Evolutionary conservation across 495 filamentous ascomycete species (phyloP).

Genomic region (Aspergillus diversus): DNA sequence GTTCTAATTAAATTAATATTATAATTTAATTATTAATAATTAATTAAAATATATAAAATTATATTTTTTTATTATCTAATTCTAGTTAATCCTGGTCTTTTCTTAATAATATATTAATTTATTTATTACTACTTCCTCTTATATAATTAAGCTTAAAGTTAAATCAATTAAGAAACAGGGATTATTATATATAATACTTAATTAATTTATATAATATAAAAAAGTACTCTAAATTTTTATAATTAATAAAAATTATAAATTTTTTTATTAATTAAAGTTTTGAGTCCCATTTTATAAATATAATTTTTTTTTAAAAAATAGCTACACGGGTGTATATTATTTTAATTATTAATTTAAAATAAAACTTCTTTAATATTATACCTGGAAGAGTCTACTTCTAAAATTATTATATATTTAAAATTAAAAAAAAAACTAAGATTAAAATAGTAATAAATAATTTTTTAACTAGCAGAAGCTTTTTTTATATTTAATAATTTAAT

Average conservation of each 20-base stretch:
- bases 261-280: constrained; percentile 6
- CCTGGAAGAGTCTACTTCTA: neutral
- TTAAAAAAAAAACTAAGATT: constrained; percentile 5
- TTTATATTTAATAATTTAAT: neutral
- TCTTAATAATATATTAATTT: neutral
- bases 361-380: constrained; percentile 15
- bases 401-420: constrained; percentile 14
- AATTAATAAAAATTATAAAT: constrained; percentile 18
- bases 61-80: neutral
- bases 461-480: constrained; percentile 1
- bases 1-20: too few relatives aligned
- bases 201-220: constrained; percentile 25
- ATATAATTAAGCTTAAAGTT: constrained; percentile 19
- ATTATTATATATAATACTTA: constrained; percentile 11
- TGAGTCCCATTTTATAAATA: neutral
- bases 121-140: constrained; percentile 4
- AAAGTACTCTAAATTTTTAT: constrained; percentile 33
- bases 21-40: too few relatives aligned
- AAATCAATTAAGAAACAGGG: constrained; percentile 1
- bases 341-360: constrained; percentile 9
- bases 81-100: neutral
- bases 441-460: constrained; percentile 2
- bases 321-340: constrained; percentile 2
- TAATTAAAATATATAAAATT: too few relatives aligned
- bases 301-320: constrained; percentile 2